Percentiles rank a stretch among this genome's conserved stretches.
phyloP scores from a whole-genome alignment of 2,329 filamentous ascomycete genomes.

The Triangularia setosa region DNA sequence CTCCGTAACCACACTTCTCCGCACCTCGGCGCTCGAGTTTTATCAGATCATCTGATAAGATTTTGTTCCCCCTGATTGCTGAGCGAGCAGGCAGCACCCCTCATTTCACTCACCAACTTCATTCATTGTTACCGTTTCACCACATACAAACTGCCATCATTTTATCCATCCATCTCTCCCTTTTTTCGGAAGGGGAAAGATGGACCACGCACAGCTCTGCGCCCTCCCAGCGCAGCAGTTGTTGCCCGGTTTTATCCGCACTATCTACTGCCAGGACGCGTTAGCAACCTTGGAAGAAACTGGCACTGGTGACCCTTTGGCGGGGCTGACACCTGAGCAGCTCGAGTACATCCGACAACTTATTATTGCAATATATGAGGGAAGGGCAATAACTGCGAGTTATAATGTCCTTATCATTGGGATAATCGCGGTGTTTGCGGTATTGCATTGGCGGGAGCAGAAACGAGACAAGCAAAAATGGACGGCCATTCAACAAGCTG shows the following conservation, averaged over 20 bases:
- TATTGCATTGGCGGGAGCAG: conserved; percentile 28
- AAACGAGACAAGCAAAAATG: conserved; percentile 24
- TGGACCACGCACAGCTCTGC: conserved; percentile 12
- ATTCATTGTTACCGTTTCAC: background rate
- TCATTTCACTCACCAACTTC: background rate
- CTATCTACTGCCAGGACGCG: conserved; percentile 3
- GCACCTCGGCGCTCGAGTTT: conserved; percentile 1
- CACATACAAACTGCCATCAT: background rate
- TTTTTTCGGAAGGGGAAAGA: background rate
- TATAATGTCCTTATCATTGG: conserved; percentile 35
- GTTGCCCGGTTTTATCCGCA: conserved; percentile 15
- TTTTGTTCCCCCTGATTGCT: background rate
- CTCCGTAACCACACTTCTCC: background rate
- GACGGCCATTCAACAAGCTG: conserved; percentile 14
- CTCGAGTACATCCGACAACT: conserved; percentile 34
- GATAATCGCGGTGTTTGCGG: conserved; percentile 29
- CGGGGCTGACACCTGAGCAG: conserved; percentile 35
- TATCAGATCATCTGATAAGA: conserved; percentile 24
- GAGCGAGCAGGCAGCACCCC: conserved; percentile 1
- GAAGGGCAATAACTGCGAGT: conserved; percentile 31
- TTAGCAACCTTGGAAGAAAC: background rate
- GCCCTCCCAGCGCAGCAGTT: background rate
- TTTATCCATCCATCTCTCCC: background rate
- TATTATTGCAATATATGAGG: conserved; percentile 31
- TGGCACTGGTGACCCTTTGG: conserved; percentile 8